These are phyloP conservation scores for Linderina pennispora DNA, from an alignment of 192 early-diverging fungal genomes.

Conservation along the genomic window DNA sequence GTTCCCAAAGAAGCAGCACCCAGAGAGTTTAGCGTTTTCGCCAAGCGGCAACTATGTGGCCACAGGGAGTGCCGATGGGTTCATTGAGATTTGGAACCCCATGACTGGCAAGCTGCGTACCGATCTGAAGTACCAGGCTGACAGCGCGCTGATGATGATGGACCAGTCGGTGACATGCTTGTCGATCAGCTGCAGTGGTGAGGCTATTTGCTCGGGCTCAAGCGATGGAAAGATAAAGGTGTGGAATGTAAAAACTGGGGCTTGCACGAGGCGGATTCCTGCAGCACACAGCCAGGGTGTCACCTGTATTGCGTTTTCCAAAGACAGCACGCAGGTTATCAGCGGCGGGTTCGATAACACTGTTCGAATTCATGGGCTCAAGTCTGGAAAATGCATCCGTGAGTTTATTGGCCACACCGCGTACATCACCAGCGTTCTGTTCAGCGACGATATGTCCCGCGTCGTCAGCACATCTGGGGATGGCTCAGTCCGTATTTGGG, in stretches of 20 bases:
- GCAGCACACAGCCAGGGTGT: conserved; percentile 84
- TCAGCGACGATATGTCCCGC: conserved; percentile 59
- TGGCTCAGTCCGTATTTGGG: conserved; percentile 85
- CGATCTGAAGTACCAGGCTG: conserved; percentile 87
- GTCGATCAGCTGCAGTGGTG: conserved; percentile 65
- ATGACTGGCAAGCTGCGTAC: conserved; percentile 84
- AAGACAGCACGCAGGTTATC: conserved; percentile 73
- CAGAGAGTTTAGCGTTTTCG: conserved; percentile 73
- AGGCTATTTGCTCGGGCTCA: conserved; percentile 76
- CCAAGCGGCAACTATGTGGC: conserved; percentile 76
- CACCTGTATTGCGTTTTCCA: conserved; percentile 69
- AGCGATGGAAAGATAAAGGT: conserved; percentile 82
- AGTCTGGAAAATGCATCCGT: conserved; percentile 87
- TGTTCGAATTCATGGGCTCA: conserved; percentile 80
- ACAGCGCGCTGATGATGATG: conserved; percentile 84
- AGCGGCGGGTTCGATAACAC: conserved; percentile 76
- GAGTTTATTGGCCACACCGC: conserved; percentile 91
- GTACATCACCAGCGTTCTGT: conserved; percentile 77
- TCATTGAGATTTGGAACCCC: conserved; percentile 95
- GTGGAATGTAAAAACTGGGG: conserved; percentile 79
- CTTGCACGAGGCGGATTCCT: conserved; percentile 62
- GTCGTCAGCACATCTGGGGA: conserved; percentile 82
- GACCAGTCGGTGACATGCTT: conserved; percentile 74
- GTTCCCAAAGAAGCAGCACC: conserved; percentile 87
- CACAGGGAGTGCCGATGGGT: conserved; percentile 89